Evolutionary conservation across 2,329 filamentous ascomycete genomes (phyloP), one percentile per base, ranked within the genome.

Genomic region (Hypoxylon sp.): DNA sequence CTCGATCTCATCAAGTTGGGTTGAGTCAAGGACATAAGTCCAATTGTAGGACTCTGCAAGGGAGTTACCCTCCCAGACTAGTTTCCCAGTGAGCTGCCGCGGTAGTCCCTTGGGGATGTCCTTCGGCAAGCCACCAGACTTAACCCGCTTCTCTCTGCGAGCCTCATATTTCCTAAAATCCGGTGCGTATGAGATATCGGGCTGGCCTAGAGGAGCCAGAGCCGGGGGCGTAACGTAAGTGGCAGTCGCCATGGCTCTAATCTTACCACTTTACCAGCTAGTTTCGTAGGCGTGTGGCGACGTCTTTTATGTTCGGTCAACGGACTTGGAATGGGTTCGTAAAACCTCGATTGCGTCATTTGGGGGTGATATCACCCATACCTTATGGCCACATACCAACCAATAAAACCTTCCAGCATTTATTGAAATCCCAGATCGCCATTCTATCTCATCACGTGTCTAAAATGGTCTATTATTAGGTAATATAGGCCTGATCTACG

Each of bases 181-280:
- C 0, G 88, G 88, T 1, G 82, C 79, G 74, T 90, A 90, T 1
- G 78, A 78, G 62, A 90, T 90, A 69, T 90, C 87, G 0, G 88
- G 88, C 71, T 89, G 87, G 21, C 83, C 82, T 1, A 79, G 78
- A 1, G 80, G 75, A n/a, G 64, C 64, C 7, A 67, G 53, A 6
- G 74, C 70, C n/a, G 68, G 46, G n/a, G 73, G 72, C 19, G 74
- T 73, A 8, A 73, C 68, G 13, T 70, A 72, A 6, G 72, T 75
- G 13, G 70, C 53, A 17, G 74, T 73, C 3, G 56, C 42, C 60
- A 71, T 68, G 29, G 35, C 21, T 63, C 24, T 47, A 3, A 29
- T 10, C 52, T 57, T 29, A 8, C 19, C 50, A n/a, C 47, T 58
- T 35, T 44, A 15, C 21, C 2, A 19, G 50, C 6, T 32, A 13